phyloP scores from a whole-genome alignment of 768 basidiomycete species.

The Lactarius pseudohatsudake region DNA sequence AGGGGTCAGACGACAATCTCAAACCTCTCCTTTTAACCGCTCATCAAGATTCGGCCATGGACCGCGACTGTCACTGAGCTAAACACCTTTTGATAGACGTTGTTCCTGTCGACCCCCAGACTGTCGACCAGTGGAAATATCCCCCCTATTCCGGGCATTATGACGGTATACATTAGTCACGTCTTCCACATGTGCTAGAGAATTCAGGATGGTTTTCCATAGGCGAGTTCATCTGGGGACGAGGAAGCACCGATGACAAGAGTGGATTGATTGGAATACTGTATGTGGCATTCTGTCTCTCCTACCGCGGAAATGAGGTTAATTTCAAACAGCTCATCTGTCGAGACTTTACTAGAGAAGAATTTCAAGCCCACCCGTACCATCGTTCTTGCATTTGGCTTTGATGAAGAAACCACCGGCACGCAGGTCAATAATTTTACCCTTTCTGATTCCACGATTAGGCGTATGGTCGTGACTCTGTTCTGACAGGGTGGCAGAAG shows the following conservation, averaged over 20 bases:
- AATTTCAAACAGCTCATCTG: constrained; percentile 36
- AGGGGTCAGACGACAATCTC: constrained; percentile 46
- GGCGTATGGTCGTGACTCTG: neutral
- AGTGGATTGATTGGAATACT: constrained; percentile 36
- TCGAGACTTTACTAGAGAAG: constrained; percentile 47
- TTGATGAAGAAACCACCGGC: constrained; percentile 51
- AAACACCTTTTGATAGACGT: constrained; percentile 48
- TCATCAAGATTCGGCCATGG: constrained; percentile 45
- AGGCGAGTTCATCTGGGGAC: constrained; percentile 36
- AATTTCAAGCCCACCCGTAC: constrained; percentile 48
- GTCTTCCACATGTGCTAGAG: neutral
- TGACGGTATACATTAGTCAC: neutral
- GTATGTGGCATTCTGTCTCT: constrained; percentile 26
- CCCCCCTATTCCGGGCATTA: constrained; percentile 60
- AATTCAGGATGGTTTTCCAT: neutral
- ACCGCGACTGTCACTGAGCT: too few species aligned
- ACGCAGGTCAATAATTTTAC: constrained; percentile 27
- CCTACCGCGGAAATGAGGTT: neutral
- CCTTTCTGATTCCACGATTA: neutral
- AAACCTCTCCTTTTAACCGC: constrained; percentile 59
- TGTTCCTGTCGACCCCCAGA: constrained; percentile 61
- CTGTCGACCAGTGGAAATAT: constrained; percentile 55
- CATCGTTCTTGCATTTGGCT: constrained; percentile 44
- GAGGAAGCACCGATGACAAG: constrained; percentile 39
- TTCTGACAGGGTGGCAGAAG: constrained; percentile 41